These are phyloP conservation scores for Penicillium sp. DNA, from an alignment of 2,329 filamentous ascomycete species.

Conservation along the genomic window DNA sequence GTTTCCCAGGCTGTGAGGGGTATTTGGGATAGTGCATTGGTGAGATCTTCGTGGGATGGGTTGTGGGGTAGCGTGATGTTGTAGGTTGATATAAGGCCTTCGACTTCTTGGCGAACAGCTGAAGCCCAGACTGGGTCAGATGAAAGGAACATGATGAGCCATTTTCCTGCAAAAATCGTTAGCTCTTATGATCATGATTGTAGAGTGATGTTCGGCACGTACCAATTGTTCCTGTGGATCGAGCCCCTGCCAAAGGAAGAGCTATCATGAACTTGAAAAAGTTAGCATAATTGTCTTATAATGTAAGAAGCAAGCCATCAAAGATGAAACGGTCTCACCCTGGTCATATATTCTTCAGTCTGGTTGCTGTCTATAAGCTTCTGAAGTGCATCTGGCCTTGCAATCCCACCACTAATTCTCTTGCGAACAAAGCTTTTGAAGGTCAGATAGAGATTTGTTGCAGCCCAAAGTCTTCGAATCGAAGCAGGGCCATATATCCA, in stretches of 20 bases:
- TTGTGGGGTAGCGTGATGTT: not conserved
- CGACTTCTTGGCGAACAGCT: constrained; percentile 3
- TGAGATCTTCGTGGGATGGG: not conserved
- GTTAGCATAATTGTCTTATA: not conserved
- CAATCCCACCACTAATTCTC: not conserved
- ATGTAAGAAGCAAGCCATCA: too few species aligned
- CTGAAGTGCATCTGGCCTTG: constrained; percentile 4
- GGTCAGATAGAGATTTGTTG: not conserved
- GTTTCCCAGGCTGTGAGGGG: constrained; percentile 8
- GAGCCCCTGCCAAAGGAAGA: not conserved
- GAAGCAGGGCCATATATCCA: not conserved
- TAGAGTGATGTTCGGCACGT: not conserved
- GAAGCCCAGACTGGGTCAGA: constrained; percentile 2
- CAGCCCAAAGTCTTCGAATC: not conserved
- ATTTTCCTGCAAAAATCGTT: not conserved
- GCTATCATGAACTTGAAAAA: not conserved
- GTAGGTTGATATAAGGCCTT: not conserved
- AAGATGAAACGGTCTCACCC: not conserved
- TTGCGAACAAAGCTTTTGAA: not conserved
- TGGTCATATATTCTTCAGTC: not conserved
- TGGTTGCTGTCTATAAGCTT: constrained; percentile 10
- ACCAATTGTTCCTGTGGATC: not conserved
- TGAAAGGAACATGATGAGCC: constrained; percentile 10
- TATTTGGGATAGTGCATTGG: constrained; percentile 2
- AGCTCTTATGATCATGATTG: not conserved